These are phyloP conservation scores for Trichophyton equinum DNA, from an alignment of 2,329 filamentous ascomycete species.

Conservation along the genomic window DNA sequence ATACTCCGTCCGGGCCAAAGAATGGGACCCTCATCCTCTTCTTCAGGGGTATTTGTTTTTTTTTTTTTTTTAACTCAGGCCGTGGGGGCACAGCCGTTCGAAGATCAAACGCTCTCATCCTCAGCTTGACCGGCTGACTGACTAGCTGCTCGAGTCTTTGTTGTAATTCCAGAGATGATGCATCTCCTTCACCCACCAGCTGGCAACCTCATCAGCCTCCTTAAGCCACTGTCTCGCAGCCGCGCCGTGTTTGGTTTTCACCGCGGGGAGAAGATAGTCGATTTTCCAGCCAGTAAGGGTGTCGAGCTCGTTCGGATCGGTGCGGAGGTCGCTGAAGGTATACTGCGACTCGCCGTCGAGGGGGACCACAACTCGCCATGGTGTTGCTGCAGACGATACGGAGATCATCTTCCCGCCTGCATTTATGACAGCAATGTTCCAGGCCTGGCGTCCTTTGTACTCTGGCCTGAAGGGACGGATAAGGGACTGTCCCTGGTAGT, in stretches of 20 bases:
- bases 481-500: slow-evolving; percentile 39
- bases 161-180: slow-evolving; percentile 14
- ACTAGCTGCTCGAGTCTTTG: not conserved
- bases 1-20: too few relatives aligned
- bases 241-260: slow-evolving; percentile 20
- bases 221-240: slow-evolving; percentile 25
- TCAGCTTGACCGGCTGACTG: not conserved
- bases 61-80: not conserved
- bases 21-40: too few relatives aligned
- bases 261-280: slow-evolving; percentile 17
- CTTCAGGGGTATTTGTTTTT: too few relatives aligned
- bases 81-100: not conserved
- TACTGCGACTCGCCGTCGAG: slow-evolving; percentile 59
- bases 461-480: slow-evolving; percentile 29
- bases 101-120: not conserved
- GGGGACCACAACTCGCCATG: slow-evolving; percentile 58
- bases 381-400: slow-evolving; percentile 70
- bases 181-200: slow-evolving; percentile 30
- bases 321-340: slow-evolving; percentile 24
- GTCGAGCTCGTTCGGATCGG: slow-evolving; percentile 25
- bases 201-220: slow-evolving; percentile 26
- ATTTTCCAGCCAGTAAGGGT: slow-evolving; percentile 24
- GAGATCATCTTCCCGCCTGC: slow-evolving; percentile 39
- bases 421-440: slow-evolving; percentile 26
- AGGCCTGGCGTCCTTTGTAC: slow-evolving; percentile 23